These are phyloP conservation scores for Dryadomyces quercivorus DNA, from an alignment of 2,329 filamentous ascomycete genomes.

Conservation along the genomic window DNA sequence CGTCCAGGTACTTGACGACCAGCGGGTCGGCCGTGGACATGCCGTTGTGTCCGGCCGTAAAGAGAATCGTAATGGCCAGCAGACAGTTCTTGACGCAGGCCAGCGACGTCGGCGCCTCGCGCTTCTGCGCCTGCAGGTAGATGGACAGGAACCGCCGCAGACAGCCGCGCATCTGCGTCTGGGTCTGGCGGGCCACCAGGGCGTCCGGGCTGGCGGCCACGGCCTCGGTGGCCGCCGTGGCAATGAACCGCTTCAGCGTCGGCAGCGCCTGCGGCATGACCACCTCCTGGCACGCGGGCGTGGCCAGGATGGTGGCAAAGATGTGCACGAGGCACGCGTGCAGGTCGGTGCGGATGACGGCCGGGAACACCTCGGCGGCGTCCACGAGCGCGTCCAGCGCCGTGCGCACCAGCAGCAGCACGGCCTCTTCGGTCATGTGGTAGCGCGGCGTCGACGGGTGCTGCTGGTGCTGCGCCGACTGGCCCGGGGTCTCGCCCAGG, in stretches of 20 bases:
- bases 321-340: slow-evolving; percentile 96
- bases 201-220: slow-evolving; percentile 29
- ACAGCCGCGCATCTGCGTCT: slow-evolving; percentile 66
- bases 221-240: slow-evolving; percentile 42
- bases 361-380: slow-evolving; percentile 88
- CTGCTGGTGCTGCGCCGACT: slow-evolving; percentile 11
- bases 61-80: slow-evolving; percentile 75
- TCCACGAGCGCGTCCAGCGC: slow-evolving; percentile 84
- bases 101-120: slow-evolving; percentile 63
- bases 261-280: slow-evolving; percentile 85
- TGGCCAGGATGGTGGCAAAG: slow-evolving; percentile 84
- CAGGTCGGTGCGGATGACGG: slow-evolving; percentile 90
- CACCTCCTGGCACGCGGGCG: slow-evolving; percentile 71
- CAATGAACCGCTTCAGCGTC: slow-evolving; percentile 83
- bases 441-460: slow-evolving; percentile 33
- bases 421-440: slow-evolving; percentile 77
- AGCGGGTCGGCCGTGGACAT: slow-evolving; percentile 66
- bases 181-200: slow-evolving; percentile 42
- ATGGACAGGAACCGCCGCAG: slow-evolving; percentile 74
- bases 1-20: slow-evolving; percentile 61
- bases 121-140: slow-evolving; percentile 61
- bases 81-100: slow-evolving; percentile 88
- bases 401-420: slow-evolving; percentile 64
- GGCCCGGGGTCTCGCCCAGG: neutral
- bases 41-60: slow-evolving; percentile 68